Evolutionary conservation across 768 basidiomycete species (phyloP).

Genomic region (Lentinula detonsa): DNA sequence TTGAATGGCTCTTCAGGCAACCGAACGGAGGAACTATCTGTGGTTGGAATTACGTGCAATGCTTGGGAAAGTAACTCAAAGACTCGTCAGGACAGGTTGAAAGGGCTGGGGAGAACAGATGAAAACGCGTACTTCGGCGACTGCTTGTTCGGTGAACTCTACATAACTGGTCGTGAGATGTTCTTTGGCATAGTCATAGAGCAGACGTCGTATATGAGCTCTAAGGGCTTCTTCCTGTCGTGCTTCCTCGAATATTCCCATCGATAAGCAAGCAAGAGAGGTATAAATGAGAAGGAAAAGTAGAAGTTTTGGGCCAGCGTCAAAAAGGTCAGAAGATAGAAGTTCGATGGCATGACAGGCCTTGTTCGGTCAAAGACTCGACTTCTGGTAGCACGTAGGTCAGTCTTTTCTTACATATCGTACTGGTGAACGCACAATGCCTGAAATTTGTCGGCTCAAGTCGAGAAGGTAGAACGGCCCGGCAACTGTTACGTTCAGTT

Average conservation of each 20-base stretch:
- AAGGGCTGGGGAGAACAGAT: background rate
- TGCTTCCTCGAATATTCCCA: constrained; percentile 3
- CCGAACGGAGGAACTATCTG: constrained; percentile 44
- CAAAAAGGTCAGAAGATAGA: background rate
- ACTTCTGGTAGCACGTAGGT: too few relatives aligned
- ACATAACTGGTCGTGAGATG: constrained; percentile 55
- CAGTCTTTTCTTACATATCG: too few relatives aligned
- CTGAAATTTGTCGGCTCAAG: too few relatives aligned
- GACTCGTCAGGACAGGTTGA: background rate
- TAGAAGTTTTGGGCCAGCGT: background rate
- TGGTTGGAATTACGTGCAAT: constrained; percentile 35
- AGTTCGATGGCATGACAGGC: too few relatives aligned
- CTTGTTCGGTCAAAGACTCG: too few relatives aligned
- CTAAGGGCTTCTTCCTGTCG: constrained; percentile 13
- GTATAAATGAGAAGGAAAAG: background rate
- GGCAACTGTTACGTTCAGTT: too few relatives aligned
- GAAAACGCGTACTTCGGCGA: constrained; percentile 34
- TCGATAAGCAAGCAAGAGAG: background rate
- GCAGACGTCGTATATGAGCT: constrained; percentile 46
- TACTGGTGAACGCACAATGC: too few relatives aligned
- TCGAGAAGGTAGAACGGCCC: too few relatives aligned
- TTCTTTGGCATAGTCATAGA: constrained; percentile 45
- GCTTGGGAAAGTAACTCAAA: constrained; percentile 34
- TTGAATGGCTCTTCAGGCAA: constrained; percentile 55
- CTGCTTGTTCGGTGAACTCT: constrained; percentile 42